Evolutionary conservation across 805 yeast genomes (phyloP), one percentile per base, ranked within the genome.

Genomic region (Yamadazyma philogaea): DNA sequence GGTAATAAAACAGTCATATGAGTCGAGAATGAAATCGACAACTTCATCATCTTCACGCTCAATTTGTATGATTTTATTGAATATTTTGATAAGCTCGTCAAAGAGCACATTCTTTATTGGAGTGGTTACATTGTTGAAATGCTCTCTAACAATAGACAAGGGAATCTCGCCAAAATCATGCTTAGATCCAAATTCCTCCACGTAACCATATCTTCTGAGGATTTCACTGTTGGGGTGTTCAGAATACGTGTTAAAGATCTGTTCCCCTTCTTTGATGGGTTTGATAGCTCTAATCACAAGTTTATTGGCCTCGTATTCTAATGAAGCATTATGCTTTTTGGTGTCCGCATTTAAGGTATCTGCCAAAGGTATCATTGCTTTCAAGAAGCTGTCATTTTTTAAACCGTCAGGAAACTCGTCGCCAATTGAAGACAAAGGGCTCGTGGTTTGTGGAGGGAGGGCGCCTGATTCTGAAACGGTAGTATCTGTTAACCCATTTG

Each of bases 301-400:
- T 6, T 59, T 56, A 4, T 68, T 75, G 1, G 63, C 61, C 16
- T 70, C 66, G 47, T 79, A 79, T 32, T 72, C 73, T 47, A 89
- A 64, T 44, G 81, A 75, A 6, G 96, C 96, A 59, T 91, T 91
- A 53, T 80, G 80, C 14, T 75, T 66, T 7, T 73, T 72, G 1
- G 96, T 84, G 56, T 90, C 93, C 1, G 96, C 87, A 57, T 93
- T 91, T 46, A 93, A 66, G 17, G 87, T 81, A 57, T 91, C 99
- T 0, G 98, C 98, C 35, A 89, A 66, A 0, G 98, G 96, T 3
- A 90, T 88, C 96, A 93, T 84, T 0, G 95, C 83, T 58, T 90
- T 90, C 49, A 74, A 66, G 45, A 69, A 77, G 3, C 71, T 54
- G 38, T 66, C 72, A 8, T 46, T 39, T 21, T 17, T 30, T 12